These are phyloP conservation scores for Skeletonema grethae DNA, from an alignment of 108 stramenopile genomes.

Conservation along the genomic window DNA sequence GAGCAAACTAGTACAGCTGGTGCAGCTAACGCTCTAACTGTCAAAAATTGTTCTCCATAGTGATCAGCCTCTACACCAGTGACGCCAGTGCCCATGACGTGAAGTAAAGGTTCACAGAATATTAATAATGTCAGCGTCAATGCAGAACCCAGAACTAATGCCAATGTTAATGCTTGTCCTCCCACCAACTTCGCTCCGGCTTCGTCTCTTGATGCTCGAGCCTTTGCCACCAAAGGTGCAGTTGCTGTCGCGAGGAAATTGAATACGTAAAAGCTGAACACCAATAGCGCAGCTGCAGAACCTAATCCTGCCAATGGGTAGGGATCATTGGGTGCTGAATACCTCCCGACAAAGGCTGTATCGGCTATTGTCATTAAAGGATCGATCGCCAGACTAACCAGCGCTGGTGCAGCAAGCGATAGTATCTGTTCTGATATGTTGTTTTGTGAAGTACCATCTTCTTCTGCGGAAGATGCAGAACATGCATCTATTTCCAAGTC, in stretches of 20 bases:
- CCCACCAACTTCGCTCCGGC: constrained; percentile 60
- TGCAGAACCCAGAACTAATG: constrained; percentile 54
- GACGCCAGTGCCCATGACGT: constrained; percentile 71
- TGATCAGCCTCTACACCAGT: constrained; percentile 64
- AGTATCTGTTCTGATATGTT: constrained; percentile 51
- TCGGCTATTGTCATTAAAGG: constrained; percentile 86
- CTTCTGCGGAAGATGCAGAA: background rate
- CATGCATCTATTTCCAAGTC: constrained; percentile 1
- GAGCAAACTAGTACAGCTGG: constrained; percentile 80
- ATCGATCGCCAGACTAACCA: constrained; percentile 76
- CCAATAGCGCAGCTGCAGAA: constrained; percentile 74
- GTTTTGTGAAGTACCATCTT: background rate
- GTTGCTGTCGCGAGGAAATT: constrained; percentile 86
- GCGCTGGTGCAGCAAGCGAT: constrained; percentile 71
- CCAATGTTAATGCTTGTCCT: constrained; percentile 81
- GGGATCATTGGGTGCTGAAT: constrained; percentile 50
- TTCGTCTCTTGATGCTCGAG: constrained; percentile 60
- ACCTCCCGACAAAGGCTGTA: constrained; percentile 84
- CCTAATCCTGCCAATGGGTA: constrained; percentile 82
- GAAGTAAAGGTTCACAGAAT: constrained; percentile 56
- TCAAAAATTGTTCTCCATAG: constrained; percentile 71
- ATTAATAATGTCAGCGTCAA: constrained; percentile 47
- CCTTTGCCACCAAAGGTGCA: constrained; percentile 73
- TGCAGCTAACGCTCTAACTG: constrained; percentile 70
- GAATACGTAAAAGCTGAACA: constrained; percentile 82